Base-by-base conservation (phyloP, 1,284 basidiomycete species). In the Amylostereum areolatum region DNA sequence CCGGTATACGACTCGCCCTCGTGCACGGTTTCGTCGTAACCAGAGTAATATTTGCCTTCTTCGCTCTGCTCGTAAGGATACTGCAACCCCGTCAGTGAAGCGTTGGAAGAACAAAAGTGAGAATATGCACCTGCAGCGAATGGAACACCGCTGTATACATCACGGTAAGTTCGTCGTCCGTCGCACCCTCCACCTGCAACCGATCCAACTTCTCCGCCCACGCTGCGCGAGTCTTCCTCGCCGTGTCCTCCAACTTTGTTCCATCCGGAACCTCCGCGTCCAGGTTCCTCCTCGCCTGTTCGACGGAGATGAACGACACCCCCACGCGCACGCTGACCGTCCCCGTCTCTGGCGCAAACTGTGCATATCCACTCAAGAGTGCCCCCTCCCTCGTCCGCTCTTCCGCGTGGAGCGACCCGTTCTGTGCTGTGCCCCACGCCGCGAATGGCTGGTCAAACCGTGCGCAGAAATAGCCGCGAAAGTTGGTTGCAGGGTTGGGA, bases 21-120 rank as follows among this genome's bases (percentile, higher is more conserved):
- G 47, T 89, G 84, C 0, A 91, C 67, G 3, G 62, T 56, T 47
- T 84, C 77, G 48, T 86, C 83, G 52, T 89, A 89, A 2, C 77
- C 87, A 4, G 89, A 92, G 63, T 88, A 93, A 65, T 92, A 92
- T 25, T 60, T 65, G 3, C 75, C 78, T 37, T 77, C 71, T 62
- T 92, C 89, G 50, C 77, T 72, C 54, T 89, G 80, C 59, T 92
- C 89, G 56, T 85, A 87, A 0, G 90, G 90, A 57, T 90, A 92
- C 77, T 92, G 64, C 4, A 65, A n/a, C 50, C n/a, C 3, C 24
- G 12, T 45, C 39, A 29, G 9, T 66, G 61, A 10, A 54, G 54
- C 35, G 62, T n/a, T n/a, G n/a, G n/a, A n/a, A n/a, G n/a, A n/a
- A n/a, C n/a, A n/a, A n/a, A n/a, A n/a, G n/a, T n/a, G n/a, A n/a